Evolutionary conservation across 2,329 filamentous ascomycete genomes (phyloP), one percentile per base, ranked within the genome.

Genomic region (Rutstroemia sp.): DNA sequence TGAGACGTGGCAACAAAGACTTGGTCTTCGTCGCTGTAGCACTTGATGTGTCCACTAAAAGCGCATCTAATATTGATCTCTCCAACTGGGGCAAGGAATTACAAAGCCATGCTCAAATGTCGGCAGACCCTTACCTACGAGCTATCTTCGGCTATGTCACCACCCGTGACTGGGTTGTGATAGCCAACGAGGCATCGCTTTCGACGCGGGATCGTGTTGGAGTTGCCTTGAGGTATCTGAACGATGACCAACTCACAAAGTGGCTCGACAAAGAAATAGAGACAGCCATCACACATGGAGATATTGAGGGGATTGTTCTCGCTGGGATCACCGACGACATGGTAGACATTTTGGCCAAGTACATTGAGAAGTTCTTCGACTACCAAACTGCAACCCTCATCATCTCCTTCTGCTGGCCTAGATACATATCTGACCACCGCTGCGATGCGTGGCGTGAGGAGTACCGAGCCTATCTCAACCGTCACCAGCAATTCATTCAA

Each of bases 101-200:
- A 5, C 58, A 66, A 9, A 61, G 62, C 23, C 62, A 68, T 54
- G 60, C 66, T 12, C 62, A 65, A 42, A 65, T 83, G 25, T 81
- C 86, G 59, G 83, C 85, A 0, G 88, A 94, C 64, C 86, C 88
- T 0, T 92, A 92, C 67, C 79, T 94, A 23, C 85, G 88, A 55
- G 88, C 88, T 5, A 86, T 94, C 49, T 88, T 90, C 23, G 84
- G 85, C 3, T 84, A 89, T 62, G 88, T 94, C 59, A 84, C 86
- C 9, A 89, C 85, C 0, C 86, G 86, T 4, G 81, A 90, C 68
- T 94, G 90, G 90, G 75, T 80, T 18, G 79, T 80, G 42, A 87
- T 94, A 42, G 85, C 87, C 41, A 81, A 86, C 61, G 88, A 91
- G 67, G 76, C 79, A 19, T 87, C 88, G 27, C 77, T 95, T 2